Conservation (phyloP, 768 basidiomycete genomes). For the Pleurotus salmoneostramineus region DNA sequence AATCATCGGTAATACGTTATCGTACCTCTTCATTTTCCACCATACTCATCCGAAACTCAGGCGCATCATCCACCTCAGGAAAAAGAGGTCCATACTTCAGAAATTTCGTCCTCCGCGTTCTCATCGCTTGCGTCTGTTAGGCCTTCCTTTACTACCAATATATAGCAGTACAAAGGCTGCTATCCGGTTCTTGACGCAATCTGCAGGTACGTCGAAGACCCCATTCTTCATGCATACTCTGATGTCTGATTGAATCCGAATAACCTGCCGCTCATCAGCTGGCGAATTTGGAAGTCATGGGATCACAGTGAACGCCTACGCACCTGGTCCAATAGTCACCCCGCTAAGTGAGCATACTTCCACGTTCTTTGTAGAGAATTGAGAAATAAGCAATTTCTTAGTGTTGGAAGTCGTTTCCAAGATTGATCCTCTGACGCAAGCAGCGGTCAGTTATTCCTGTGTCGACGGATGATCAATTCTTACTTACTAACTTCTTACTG, state of each 20-base stretch:
- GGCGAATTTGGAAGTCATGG: slow-evolving; percentile 9
- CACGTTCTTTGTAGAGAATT: background rate
- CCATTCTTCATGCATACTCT: background rate
- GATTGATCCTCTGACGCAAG: background rate
- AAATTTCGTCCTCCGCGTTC: too few relatives aligned
- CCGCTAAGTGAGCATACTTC: slow-evolving; percentile 1
- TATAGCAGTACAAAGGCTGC: slow-evolving; percentile 12
- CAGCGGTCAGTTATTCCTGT: background rate
- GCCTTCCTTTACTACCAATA: background rate
- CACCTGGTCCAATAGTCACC: slow-evolving; percentile 12
- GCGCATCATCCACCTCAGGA: slow-evolving; percentile 25
- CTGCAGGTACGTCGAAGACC: slow-evolving; percentile 8
- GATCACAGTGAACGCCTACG: slow-evolving; percentile 17
- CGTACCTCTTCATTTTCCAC: background rate
- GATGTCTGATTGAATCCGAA: background rate
- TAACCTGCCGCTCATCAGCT: background rate
- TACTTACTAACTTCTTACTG: background rate
- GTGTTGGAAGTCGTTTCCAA: background rate
- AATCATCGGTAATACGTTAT: slow-evolving; percentile 19
- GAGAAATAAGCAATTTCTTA: background rate
- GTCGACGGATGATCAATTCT: background rate
- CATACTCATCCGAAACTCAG: background rate
- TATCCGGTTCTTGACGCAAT: slow-evolving; percentile 13
- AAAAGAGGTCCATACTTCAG: slow-evolving; percentile 9
- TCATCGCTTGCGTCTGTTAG: too few relatives aligned